Conservation (phyloP, 1,284 basidiomycete species). For the Phaffia rhodozyma region DNA sequence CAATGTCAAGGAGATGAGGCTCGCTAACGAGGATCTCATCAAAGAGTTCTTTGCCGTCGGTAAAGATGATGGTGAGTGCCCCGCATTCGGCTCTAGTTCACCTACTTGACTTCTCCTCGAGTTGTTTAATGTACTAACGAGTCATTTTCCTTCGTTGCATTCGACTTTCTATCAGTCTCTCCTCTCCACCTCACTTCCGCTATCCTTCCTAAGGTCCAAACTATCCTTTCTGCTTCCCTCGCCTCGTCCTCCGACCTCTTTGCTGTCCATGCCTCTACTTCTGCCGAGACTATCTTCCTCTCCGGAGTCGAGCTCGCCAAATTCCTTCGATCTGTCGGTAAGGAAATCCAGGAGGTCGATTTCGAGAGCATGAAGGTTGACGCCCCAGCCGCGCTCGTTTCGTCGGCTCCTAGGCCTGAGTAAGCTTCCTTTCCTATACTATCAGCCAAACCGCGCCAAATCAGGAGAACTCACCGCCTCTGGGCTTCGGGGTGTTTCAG, state of each 20-base stretch:
- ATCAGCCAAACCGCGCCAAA: slow-evolving; percentile 11
- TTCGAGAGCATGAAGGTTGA: slow-evolving; percentile 52
- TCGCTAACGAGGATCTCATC: slow-evolving; percentile 79
- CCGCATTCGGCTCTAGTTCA: not conserved
- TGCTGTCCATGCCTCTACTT: slow-evolving; percentile 63
- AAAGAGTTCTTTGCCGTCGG: slow-evolving; percentile 70
- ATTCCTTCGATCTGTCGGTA: slow-evolving; percentile 56
- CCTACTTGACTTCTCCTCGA: slow-evolving; percentile 14
- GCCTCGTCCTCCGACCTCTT: slow-evolving; percentile 45
- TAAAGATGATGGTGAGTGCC: slow-evolving; percentile 68
- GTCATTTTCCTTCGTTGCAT: not conserved
- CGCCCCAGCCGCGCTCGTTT: slow-evolving; percentile 26
- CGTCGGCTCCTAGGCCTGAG: slow-evolving; percentile 23
- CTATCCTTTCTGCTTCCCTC: slow-evolving; percentile 67
- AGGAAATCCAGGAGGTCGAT: slow-evolving; percentile 58
- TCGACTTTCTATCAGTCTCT: slow-evolving; percentile 47
- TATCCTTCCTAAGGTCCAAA: slow-evolving; percentile 62
- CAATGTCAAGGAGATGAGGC: slow-evolving; percentile 73
- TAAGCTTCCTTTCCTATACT: slow-evolving; percentile 15
- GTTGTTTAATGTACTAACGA: slow-evolving; percentile 5
- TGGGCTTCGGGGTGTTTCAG: slow-evolving; percentile 11
- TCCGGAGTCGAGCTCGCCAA: slow-evolving; percentile 59
- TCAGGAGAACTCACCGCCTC: slow-evolving; percentile 20
- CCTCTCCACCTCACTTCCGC: slow-evolving; percentile 57
- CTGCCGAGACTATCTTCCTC: slow-evolving; percentile 59